A percentile compares a stretch with the other conserved stretches of the same genome.
phyloP scores from a whole-genome alignment of 805 yeast species.

The Scheffersomyces stipitis region DNA sequence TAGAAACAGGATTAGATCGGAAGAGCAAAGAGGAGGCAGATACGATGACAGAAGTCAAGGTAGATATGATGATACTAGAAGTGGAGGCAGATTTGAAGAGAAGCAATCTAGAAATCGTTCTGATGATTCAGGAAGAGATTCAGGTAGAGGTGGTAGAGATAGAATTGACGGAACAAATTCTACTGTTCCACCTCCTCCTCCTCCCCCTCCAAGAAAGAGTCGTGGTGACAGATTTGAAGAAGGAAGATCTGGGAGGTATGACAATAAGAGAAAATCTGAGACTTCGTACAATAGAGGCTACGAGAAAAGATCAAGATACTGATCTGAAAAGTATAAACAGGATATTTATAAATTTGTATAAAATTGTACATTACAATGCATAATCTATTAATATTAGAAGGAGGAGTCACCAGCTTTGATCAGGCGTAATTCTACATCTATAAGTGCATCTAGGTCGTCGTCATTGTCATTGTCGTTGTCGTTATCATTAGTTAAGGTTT shows the following conservation, averaged over 20 bases:
- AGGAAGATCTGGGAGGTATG: conserved; percentile 2
- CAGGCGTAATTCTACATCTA: conserved; percentile 22
- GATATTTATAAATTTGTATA: conserved; percentile 1
- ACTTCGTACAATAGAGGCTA: conserved; percentile 19
- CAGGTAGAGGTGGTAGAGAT: conserved; percentile 5
- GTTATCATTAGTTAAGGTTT: background rate
- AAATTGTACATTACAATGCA: background rate
- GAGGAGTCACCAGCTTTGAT: conserved; percentile 16
- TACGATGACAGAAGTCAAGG: conserved; percentile 6
- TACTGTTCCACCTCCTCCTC: conserved; percentile 14
- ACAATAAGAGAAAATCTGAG: conserved; percentile 24
- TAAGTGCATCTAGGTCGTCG: conserved; percentile 21
- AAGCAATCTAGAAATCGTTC: background rate
- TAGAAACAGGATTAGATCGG: too few relatives aligned
- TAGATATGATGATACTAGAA: conserved; percentile 6
- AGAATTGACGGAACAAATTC: conserved; percentile 7
- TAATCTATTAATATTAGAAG: background rate
- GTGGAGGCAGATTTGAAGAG: conserved; percentile 3
- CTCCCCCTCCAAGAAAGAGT: conserved; percentile 11
- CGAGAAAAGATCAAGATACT: conserved; percentile 33
- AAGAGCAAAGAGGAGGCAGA: too few relatives aligned
- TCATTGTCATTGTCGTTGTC: conserved; percentile 3
- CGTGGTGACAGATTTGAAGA: conserved; percentile 2
- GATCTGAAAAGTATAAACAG: too few relatives aligned
- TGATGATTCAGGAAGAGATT: background rate